phyloP scores from a whole-genome alignment of 2,329 filamentous ascomycete species.

The Ustulina deusta region DNA sequence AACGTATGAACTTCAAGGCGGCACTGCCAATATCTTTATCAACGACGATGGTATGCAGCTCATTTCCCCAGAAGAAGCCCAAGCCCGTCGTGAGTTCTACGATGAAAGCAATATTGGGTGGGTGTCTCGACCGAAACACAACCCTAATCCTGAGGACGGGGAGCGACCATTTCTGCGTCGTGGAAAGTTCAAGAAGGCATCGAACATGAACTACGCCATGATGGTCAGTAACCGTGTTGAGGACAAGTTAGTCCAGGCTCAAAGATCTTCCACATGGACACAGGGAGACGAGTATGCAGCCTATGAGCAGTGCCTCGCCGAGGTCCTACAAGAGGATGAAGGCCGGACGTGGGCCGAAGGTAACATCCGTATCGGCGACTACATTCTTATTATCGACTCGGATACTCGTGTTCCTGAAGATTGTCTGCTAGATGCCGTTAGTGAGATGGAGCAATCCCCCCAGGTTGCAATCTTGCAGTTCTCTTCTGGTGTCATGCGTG shows the following conservation, averaged over 20 bases:
- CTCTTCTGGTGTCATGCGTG: constrained; percentile 82
- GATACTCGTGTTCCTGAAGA: constrained; percentile 83
- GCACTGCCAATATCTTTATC: constrained; percentile 74
- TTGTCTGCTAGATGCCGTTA: constrained; percentile 82
- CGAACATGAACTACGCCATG: constrained; percentile 78
- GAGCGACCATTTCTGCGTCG: constrained; percentile 66
- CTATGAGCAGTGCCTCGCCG: constrained; percentile 73
- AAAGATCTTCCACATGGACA: constrained; percentile 72
- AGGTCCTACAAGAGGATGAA: constrained; percentile 72
- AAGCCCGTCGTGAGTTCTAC: constrained; percentile 66
- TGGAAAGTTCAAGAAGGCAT: constrained; percentile 78
- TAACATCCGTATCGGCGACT: constrained; percentile 87
- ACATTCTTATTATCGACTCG: constrained; percentile 82
- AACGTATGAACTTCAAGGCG: constrained; percentile 71
- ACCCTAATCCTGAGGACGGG: constrained; percentile 63
- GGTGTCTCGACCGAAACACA: constrained; percentile 64
- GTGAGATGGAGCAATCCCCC: constrained; percentile 83
- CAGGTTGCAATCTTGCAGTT: constrained; percentile 85
- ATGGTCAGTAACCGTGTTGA: constrained; percentile 78
- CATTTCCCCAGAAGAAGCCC: constrained; percentile 62
- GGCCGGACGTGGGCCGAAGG: constrained; percentile 84
- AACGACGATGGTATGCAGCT: constrained; percentile 78
- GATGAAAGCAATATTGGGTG: constrained; percentile 69
- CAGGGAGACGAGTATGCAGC: constrained; percentile 75
- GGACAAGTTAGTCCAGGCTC: constrained; percentile 70